Percentiles rank a stretch among this genome's conserved stretches.
These are phyloP conservation scores for Bipolaris victoriae DNA, from an alignment of 2,329 filamentous ascomycete genomes.

Conservation along the genomic window DNA sequence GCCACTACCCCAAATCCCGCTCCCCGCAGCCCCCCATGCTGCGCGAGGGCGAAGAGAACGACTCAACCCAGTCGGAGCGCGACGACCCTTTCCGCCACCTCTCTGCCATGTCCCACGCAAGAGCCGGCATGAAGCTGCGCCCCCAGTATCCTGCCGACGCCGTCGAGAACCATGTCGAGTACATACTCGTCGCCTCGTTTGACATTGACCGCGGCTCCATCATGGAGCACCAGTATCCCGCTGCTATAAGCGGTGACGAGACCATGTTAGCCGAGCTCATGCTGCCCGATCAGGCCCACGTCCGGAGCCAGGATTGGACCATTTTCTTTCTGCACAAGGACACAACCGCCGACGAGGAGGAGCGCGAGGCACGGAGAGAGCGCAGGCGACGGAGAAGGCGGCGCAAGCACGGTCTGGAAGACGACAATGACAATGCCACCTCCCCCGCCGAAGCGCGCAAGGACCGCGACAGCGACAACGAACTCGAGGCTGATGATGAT, in stretches of 20 bases:
- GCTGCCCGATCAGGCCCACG: constrained; percentile 95
- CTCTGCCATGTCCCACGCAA: background rate
- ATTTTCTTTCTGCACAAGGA: constrained; percentile 99
- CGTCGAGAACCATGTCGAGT: constrained; percentile 91
- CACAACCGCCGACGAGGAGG: constrained; percentile 79
- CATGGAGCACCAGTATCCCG: constrained; percentile 98
- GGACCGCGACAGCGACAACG: constrained; percentile 42
- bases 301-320: constrained; percentile 96
- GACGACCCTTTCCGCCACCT: constrained; percentile 36
- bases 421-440: constrained; percentile 45
- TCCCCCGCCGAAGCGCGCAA: constrained; percentile 40
- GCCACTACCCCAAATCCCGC: constrained; percentile 40
- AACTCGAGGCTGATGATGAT: constrained; percentile 33
- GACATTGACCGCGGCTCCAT: constrained; percentile 94
- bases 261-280: constrained; percentile 98
- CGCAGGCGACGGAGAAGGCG: constrained; percentile 59
- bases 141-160: constrained; percentile 58
- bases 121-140: constrained; percentile 40
- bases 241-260: constrained; percentile 94
- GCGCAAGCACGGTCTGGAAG: constrained; percentile 50
- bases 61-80: constrained; percentile 36
- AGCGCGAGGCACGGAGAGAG: constrained; percentile 63
- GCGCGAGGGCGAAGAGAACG: constrained; percentile 41
- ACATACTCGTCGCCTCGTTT: constrained; percentile 96
- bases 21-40: constrained; percentile 48